Evolutionary conservation across 2,329 filamentous ascomycete species (phyloP), one percentile per base, ranked within the genome.

Genomic region (Diplodia intermedia): DNA sequence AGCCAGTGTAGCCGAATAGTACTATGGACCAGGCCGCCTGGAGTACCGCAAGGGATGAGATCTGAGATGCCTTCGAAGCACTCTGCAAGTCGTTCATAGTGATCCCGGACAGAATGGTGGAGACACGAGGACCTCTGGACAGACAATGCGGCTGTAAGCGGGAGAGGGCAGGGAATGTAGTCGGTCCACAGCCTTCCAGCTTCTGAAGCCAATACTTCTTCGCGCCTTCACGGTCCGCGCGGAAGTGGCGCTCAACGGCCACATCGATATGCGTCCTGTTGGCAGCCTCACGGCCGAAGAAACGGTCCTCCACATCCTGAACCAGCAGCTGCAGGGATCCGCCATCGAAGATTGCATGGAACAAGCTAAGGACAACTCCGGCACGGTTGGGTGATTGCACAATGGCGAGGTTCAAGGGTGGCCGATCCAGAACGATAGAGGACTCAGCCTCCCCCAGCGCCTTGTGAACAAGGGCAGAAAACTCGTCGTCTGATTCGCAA

Each of bases 341-440:
- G 0, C 90, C 92, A 77, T 96, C 92, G 71, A 96, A 94, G 0
- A 96, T 81, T 2, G 91, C 91, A 77, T 96, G 92, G 72, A 95
- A 92, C 72, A 86, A 85, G 14, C 79, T 80, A 40, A 87, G 75
- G 7, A 81, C 71, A 5, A 84, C 63, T 14, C 71, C 38, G 3
- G 70, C 71, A 38, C 77, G 71, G 7, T 65, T 68, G 69, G 73
- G 76, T 3, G 76, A 75, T n/a, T 70, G 68, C 50, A 56, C 38
- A 18, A 70, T 50, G 38, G 61, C 57, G 31, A 68, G 67, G 36
- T 26, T 65, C 26, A 63, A 26, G 14, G 60, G 67, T 7, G 67
- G 67, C 12, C 47, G 52, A 14, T 63, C 53, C 12, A 68, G 20
- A 20, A 47, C 29, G 26, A 68, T 65, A 14, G 57, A 65, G n/a